Conservation (phyloP, 257 asterid genomes). For the Forsythia suspensa region DNA sequence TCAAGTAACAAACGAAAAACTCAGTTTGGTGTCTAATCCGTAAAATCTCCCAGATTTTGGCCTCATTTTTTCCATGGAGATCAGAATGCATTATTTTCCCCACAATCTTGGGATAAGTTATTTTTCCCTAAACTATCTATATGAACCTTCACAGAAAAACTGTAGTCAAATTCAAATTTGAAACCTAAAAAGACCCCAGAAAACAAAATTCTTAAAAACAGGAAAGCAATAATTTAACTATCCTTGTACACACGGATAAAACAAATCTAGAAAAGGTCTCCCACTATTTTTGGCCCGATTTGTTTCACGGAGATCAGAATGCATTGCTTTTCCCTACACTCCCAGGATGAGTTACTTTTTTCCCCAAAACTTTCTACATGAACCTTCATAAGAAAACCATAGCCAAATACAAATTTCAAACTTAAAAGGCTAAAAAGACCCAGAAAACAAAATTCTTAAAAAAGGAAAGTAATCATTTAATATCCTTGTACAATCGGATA, state of each 20-base stretch:
- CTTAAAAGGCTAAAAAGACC: not conserved
- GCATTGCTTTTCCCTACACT: not conserved
- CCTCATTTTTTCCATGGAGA: not conserved
- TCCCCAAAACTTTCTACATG: not conserved
- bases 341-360: not conserved
- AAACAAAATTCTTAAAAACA: not conserved
- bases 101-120: not conserved
- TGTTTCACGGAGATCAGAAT: not conserved
- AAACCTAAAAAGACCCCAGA: not conserved
- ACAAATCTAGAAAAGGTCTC: too few relatives aligned
- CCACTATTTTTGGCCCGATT: not conserved
- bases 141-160: not conserved
- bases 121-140: not conserved
- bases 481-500: not conserved
- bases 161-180: not conserved
- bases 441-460: not conserved
- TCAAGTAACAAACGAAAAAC: not conserved
- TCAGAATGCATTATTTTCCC: not conserved
- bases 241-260: too few relatives aligned
- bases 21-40: not conserved
- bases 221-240: not conserved
- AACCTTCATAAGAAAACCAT: not conserved
- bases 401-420: not conserved
- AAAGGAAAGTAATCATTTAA: not conserved
- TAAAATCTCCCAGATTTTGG: not conserved